Percentiles rank a stretch among this genome's conserved stretches.
Conservation (phyloP, 257 asterid genomes). For the Rauvolfia tetraphylla region DNA sequence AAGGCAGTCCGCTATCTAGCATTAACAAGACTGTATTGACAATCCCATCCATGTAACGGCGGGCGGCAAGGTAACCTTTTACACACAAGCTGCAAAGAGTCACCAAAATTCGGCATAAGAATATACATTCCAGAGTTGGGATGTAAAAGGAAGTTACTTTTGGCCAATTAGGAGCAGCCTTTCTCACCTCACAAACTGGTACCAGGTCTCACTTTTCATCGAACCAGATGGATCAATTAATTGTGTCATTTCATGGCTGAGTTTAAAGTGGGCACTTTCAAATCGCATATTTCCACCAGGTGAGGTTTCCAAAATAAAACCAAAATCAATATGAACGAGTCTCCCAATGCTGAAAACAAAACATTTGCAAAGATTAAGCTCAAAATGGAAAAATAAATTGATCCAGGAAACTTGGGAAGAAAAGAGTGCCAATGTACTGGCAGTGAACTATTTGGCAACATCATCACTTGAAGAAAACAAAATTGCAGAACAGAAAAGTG, state of each 20-base stretch:
- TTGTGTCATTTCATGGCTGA: slow-evolving; percentile 99
- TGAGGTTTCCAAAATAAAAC: slow-evolving; percentile 96
- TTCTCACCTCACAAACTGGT: slow-evolving; percentile 75
- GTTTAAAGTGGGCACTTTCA: slow-evolving; percentile 97
- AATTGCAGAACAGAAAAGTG: slow-evolving; percentile 25
- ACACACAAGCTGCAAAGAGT: slow-evolving; percentile 71
- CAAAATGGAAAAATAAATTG: background rate
- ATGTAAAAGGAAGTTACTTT: background rate
- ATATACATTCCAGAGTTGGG: background rate
- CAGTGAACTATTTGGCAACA: background rate
- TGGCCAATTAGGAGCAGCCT: background rate
- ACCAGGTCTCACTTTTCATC: slow-evolving; percentile 96
- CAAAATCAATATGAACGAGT: slow-evolving; percentile 99
- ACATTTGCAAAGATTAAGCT: background rate
- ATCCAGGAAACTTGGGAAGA: background rate
- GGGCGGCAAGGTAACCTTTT: slow-evolving; percentile 96
- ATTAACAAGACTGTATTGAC: slow-evolving; percentile 65
- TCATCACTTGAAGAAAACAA: background rate
- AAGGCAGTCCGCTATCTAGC: slow-evolving; percentile 96
- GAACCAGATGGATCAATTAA: slow-evolving; percentile 93
- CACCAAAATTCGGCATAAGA: slow-evolving; percentile 4
- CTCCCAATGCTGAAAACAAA: slow-evolving; percentile 70
- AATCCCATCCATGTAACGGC: slow-evolving; percentile 93
- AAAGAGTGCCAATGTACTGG: background rate
- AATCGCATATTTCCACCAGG: slow-evolving; percentile 98